Conservation (phyloP, 1,284 basidiomycete genomes). For the Sanghuangporus baumii region DNA sequence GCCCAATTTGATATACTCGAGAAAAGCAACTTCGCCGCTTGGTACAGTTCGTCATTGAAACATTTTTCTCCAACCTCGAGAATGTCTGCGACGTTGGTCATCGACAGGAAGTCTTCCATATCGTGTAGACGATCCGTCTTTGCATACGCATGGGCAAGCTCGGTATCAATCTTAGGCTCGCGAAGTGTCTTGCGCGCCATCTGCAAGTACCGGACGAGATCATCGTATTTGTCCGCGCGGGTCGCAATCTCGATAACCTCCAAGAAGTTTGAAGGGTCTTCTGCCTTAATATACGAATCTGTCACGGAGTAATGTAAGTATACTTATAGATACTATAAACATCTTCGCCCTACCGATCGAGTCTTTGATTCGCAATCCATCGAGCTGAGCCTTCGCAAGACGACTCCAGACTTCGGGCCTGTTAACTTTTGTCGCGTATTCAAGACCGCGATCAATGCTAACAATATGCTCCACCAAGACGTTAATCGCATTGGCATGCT, state of each 20-base stretch:
- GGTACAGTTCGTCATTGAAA: conserved; percentile 97
- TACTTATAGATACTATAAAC: background rate
- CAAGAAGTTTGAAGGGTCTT: conserved; percentile 91
- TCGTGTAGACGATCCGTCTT: conserved; percentile 96
- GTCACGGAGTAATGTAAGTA: conserved; percentile 4
- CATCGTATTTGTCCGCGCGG: conserved; percentile 96
- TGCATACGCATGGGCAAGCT: conserved; percentile 93
- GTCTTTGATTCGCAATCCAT: conserved; percentile 97
- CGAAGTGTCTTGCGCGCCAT: conserved; percentile 99
- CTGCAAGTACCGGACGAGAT: conserved; percentile 95
- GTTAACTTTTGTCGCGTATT: conserved; percentile 97
- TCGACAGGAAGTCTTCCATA: conserved; percentile 98
- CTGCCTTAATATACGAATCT: conserved; percentile 99
- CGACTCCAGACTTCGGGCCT: conserved; percentile 96
- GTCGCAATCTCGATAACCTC: conserved; percentile 98
- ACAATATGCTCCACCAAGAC: conserved; percentile 98
- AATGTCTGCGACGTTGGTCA: conserved; percentile 99
- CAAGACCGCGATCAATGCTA: conserved; percentile 93
- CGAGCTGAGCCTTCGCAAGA: conserved; percentile 98
- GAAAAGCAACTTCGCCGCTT: conserved; percentile 95
- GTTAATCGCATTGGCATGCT: conserved; percentile 93
- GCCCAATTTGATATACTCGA: conserved; percentile 99
- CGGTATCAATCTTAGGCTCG: conserved; percentile 98
- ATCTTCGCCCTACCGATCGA: conserved; percentile 67
- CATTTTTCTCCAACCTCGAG: conserved; percentile 98